Conservation (phyloP, 2,329 filamentous ascomycete genomes). For the Penicillium oxalicum region DNA sequence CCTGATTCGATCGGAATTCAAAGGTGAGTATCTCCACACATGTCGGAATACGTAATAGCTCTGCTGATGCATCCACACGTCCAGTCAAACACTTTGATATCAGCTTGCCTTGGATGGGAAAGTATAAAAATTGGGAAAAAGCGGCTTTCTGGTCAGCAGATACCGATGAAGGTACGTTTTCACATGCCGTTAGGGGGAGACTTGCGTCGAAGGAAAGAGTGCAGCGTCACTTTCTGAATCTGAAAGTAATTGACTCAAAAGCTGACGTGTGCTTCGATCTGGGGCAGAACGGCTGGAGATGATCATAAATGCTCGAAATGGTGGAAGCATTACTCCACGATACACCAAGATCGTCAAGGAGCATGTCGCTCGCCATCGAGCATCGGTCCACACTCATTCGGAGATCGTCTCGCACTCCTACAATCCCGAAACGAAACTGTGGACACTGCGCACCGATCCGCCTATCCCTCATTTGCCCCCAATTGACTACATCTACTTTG, state of each 20-base stretch:
- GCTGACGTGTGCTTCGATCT: too few species aligned
- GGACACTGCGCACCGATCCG: conserved; percentile 51
- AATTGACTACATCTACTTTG: conserved; percentile 67
- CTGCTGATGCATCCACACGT: neutral
- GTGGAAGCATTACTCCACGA: conserved; percentile 67
- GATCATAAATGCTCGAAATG: conserved; percentile 60
- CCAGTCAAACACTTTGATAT: conserved; percentile 71
- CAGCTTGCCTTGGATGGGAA: conserved; percentile 71
- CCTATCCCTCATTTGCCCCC: conserved; percentile 44
- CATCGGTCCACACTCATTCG: conserved; percentile 56
- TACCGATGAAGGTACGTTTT: conserved; percentile 50
- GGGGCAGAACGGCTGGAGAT: conserved; percentile 57
- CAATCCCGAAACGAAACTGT: conserved; percentile 43
- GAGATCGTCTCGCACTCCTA: conserved; percentile 50
- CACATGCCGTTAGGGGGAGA: neutral
- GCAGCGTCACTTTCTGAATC: neutral
- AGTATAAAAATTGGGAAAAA: conserved; percentile 72
- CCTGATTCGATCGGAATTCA: conserved; percentile 55
- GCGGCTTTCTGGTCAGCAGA: conserved; percentile 72
- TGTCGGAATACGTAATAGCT: neutral
- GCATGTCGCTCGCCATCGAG: conserved; percentile 48
- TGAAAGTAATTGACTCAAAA: neutral
- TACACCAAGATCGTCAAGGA: conserved; percentile 62
- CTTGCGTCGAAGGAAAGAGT: too few species aligned
- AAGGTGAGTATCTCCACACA: conserved; percentile 32